These are phyloP conservation scores for Penicillium sp. DNA, from an alignment of 2,329 filamentous ascomycete genomes.

Conservation along the genomic window DNA sequence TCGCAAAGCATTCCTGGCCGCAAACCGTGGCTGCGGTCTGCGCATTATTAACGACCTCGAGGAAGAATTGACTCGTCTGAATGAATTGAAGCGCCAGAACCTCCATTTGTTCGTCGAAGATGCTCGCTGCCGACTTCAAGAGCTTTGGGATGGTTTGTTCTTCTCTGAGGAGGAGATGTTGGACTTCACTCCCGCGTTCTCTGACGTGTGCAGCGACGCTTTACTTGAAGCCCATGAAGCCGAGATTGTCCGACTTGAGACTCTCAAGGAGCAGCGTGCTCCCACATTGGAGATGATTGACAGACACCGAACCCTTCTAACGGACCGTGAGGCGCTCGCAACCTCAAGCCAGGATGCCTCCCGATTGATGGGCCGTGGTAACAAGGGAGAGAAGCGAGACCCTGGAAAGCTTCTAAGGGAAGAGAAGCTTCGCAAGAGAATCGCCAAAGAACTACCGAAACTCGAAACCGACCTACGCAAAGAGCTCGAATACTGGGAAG, in stretches of 20 bases:
- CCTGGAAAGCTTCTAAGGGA: constrained; percentile 90
- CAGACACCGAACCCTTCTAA: constrained; percentile 76
- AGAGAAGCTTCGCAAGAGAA: constrained; percentile 98
- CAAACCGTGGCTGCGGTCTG: constrained; percentile 87
- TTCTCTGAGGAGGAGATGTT: constrained; percentile 99
- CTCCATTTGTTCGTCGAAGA: constrained; percentile 96
- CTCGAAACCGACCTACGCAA: constrained; percentile 80
- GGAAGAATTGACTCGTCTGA: constrained; percentile 80
- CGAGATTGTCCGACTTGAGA: constrained; percentile 80
- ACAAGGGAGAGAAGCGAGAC: constrained; percentile 91
- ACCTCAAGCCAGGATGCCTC: constrained; percentile 93
- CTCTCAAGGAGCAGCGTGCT: constrained; percentile 80
- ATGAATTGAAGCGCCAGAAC: constrained; percentile 93
- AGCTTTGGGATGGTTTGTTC: constrained; percentile 91
- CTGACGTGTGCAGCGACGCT: constrained; percentile 94
- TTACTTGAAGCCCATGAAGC: constrained; percentile 92
- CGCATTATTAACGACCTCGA: constrained; percentile 95
- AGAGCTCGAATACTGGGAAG: constrained; percentile 83
- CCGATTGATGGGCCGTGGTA: constrained; percentile 83
- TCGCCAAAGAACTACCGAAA: constrained; percentile 93
- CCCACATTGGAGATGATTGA: constrained; percentile 83
- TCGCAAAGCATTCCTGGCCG: constrained; percentile 79
- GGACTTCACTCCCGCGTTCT: constrained; percentile 95
- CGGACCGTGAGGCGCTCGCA: constrained; percentile 84
- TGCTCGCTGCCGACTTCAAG: constrained; percentile 83